Evolutionary conservation across 345 rosid species (phyloP).

Genomic region (Camelina neglecta): DNA sequence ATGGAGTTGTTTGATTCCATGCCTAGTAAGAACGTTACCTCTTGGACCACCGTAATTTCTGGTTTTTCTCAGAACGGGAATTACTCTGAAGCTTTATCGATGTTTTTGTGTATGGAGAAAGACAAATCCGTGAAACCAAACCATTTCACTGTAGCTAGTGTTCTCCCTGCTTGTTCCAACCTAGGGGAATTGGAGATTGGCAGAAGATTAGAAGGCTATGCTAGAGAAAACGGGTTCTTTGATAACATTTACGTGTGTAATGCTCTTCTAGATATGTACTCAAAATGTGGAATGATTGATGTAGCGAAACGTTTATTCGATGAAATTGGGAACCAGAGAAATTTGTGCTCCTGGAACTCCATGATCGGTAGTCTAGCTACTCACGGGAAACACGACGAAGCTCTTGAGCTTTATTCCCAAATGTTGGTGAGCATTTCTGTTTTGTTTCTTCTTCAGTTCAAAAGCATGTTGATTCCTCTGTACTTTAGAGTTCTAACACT

Average conservation of each 20-base stretch:
- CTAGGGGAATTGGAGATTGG: slow-evolving; percentile 75
- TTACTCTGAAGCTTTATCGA: slow-evolving; percentile 55
- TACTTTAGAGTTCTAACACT: slow-evolving; percentile 12
- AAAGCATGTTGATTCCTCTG: slow-evolving; percentile 11
- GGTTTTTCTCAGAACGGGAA: slow-evolving; percentile 72
- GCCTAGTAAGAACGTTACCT: slow-evolving; percentile 70
- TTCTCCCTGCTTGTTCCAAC: slow-evolving; percentile 76
- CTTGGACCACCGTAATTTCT: slow-evolving; percentile 80
- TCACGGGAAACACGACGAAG: slow-evolving; percentile 69
- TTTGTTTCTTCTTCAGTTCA: neutral
- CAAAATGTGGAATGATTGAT: slow-evolving; percentile 73
- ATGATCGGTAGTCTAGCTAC: slow-evolving; percentile 79
- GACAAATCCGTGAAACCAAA: slow-evolving; percentile 57
- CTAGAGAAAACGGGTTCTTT: slow-evolving; percentile 66
- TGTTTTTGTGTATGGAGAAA: slow-evolving; percentile 76
- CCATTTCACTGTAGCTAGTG: slow-evolving; percentile 72
- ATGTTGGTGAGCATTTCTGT: slow-evolving; percentile 59
- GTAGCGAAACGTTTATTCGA: slow-evolving; percentile 58
- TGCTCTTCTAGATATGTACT: slow-evolving; percentile 69
- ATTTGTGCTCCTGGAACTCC: slow-evolving; percentile 85
- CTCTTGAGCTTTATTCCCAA: slow-evolving; percentile 58
- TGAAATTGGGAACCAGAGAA: slow-evolving; percentile 64
- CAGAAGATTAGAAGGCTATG: slow-evolving; percentile 62
- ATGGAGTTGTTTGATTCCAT: slow-evolving; percentile 57
- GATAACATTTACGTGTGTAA: slow-evolving; percentile 65